Percentiles rank a stretch among this genome's conserved stretches.
Conservation (phyloP, 2,329 filamentous ascomycete species). For the Fusarium phyllophilum region DNA sequence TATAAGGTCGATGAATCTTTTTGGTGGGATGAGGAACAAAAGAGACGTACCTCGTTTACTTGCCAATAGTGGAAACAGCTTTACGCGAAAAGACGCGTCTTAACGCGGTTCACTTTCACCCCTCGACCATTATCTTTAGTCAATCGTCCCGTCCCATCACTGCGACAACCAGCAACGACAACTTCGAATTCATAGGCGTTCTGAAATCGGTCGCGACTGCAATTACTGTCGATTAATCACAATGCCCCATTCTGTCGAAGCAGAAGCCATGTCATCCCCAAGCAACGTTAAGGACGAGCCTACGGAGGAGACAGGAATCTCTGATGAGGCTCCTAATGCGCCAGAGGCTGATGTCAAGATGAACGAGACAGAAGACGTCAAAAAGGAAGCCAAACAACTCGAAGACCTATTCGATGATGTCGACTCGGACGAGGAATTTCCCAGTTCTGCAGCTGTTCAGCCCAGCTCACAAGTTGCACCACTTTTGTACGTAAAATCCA, state of each 20-base stretch:
- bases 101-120: slow-evolving; percentile 32
- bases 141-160: slow-evolving; percentile 32
- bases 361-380: slow-evolving; percentile 43
- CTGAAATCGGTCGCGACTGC: background rate
- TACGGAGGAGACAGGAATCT: slow-evolving; percentile 38
- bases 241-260: slow-evolving; percentile 39
- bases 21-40: background rate
- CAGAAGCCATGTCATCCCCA: slow-evolving; percentile 42
- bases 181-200: background rate
- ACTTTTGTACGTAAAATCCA: slow-evolving; percentile 57
- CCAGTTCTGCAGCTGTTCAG: slow-evolving; percentile 58
- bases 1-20: background rate
- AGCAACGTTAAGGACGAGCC: slow-evolving; percentile 43
- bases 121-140: slow-evolving; percentile 9
- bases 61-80: slow-evolving; percentile 27
- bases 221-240: background rate
- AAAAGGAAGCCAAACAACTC: slow-evolving; percentile 61
- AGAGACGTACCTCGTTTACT: slow-evolving; percentile 22
- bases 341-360: slow-evolving; percentile 35
- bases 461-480: slow-evolving; percentile 55
- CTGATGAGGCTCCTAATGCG: slow-evolving; percentile 21
- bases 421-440: slow-evolving; percentile 71
- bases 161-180: slow-evolving; percentile 32
- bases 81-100: slow-evolving; percentile 43
- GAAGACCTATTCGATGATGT: slow-evolving; percentile 69